Percentiles rank a stretch among this genome's conserved stretches.
phyloP scores from a whole-genome alignment of 371 early-diverging fungal genomes.

The Circinella minor region DNA sequence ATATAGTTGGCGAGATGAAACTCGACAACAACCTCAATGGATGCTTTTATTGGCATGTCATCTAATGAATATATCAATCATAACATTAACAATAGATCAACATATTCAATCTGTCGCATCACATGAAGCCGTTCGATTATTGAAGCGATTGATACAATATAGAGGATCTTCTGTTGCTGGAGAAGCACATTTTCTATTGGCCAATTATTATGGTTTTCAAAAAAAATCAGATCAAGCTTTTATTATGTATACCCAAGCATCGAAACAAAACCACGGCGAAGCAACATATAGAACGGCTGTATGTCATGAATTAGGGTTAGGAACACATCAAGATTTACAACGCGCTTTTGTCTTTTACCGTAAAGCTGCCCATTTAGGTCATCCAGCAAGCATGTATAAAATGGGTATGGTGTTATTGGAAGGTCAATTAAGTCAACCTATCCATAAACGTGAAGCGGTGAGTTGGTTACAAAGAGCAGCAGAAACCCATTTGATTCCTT shows the following conservation, averaged over 20 bases:
- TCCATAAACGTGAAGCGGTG: constrained; percentile 83
- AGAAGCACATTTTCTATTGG: constrained; percentile 92
- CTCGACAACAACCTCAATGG: constrained; percentile 16
- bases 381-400: constrained; percentile 95
- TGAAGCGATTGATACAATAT: constrained; percentile 17
- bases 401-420: constrained; percentile 83
- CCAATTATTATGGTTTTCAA: constrained; percentile 82
- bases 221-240: constrained; percentile 92
- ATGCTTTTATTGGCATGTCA: constrained; percentile 11
- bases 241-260: constrained; percentile 85
- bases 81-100: constrained; percentile 18
- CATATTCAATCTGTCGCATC: neutral
- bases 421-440: constrained; percentile 69
- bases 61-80: neutral
- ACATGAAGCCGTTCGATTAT: constrained; percentile 20
- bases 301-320: constrained; percentile 94
- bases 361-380: constrained; percentile 90
- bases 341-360: constrained; percentile 90
- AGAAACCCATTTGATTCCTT: constrained; percentile 58
- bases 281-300: constrained; percentile 96
- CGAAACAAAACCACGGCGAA: constrained; percentile 89
- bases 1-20: constrained; percentile 23
- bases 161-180: constrained; percentile 46
- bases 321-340: constrained; percentile 81
- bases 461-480: constrained; percentile 92